Evolutionary conservation across 2,329 filamentous ascomycete species (phyloP), one percentile per base, ranked within the genome.

Genomic region (Sporothrix pallida): DNA sequence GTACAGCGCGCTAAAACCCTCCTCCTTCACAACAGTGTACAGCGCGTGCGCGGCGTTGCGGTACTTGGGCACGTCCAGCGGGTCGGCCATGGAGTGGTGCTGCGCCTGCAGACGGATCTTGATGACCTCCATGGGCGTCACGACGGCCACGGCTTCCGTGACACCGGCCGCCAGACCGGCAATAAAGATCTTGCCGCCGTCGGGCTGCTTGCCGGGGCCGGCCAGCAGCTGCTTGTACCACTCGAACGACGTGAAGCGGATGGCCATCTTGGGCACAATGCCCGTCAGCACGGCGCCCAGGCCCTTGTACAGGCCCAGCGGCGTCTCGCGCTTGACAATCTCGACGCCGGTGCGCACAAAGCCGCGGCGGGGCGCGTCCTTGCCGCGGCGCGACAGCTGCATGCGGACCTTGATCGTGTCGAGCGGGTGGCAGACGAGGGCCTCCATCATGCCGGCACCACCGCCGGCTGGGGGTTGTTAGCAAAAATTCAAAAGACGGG

Each of bases 321-420:
- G 93, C 15, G 96, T 98, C 85, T 99, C 96, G 79, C 92, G 91
- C 81, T 89, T 89, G 72, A 97, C 90, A 79, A 99, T 98, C 78
- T 97, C 93, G 76, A 87, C 83, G 75, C 96, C 96, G 1, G 96
- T 99, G 73, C 86, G 86, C 77, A 98, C 82, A 85, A 99, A 99
- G 76, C 96, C 95, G 78, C 94, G 92, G 79, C 92, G 91, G 79
- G 95, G 93, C 82, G 92, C 90, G 75, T 96, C 96, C 77, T 92
- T 89, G 69, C 93, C 94, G 81, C 96, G 90, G 77, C 92, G 89
- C 73, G 96, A 98, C 75, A 99, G 91, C 85, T 99, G 96, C 97
- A 99, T 99, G 78, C 96, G 94, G 76, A 99, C 96, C 88, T 99
- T 98, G 86, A 98, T 97, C 75, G 95, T 98, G 83, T 98, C 94